Evolutionary conservation across 176 grass and related monocot genomes (phyloP).

Genomic region (Oryza brachyantha): DNA sequence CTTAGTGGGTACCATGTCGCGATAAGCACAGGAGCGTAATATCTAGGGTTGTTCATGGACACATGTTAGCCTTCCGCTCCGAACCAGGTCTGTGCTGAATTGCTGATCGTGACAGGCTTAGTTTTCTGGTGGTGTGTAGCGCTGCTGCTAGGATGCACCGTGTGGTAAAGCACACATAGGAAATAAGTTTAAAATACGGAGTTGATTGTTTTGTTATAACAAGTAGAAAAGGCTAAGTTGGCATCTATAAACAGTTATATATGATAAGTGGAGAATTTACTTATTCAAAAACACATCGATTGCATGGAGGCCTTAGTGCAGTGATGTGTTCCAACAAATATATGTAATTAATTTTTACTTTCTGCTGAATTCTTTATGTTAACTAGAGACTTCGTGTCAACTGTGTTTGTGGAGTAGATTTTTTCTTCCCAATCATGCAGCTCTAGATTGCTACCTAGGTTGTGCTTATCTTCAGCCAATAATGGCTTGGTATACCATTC

Average conservation of each 20-base stretch:
- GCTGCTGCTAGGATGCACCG: not conserved
- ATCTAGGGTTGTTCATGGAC: not conserved
- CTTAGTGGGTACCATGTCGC: not conserved
- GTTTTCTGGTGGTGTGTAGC: not conserved
- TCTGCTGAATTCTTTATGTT: slow-evolving; percentile 21
- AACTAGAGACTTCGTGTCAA: slow-evolving; percentile 29
- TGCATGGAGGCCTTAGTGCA: not conserved
- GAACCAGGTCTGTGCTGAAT: not conserved
- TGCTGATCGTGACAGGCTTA: not conserved
- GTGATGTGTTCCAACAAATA: not conserved
- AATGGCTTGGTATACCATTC: slow-evolving; percentile 27
- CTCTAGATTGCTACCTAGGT: not conserved
- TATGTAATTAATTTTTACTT: not conserved
- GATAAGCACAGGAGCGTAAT: not conserved
- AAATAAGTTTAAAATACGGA: not conserved
- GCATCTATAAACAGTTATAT: not conserved
- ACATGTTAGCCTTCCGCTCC: not conserved
- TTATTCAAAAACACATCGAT: not conserved
- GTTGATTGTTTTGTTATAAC: slow-evolving; percentile 7
- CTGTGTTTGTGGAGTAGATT: slow-evolving; percentile 17
- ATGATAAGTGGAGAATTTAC: not conserved
- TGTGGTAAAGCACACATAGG: not conserved
- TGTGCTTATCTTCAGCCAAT: slow-evolving; percentile 43
- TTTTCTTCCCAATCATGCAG: slow-evolving; percentile 40
- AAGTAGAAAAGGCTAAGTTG: slow-evolving; percentile 19